Conservation (phyloP, 2,329 filamentous ascomycete species). For the Bimuria novae-zelandiae region DNA sequence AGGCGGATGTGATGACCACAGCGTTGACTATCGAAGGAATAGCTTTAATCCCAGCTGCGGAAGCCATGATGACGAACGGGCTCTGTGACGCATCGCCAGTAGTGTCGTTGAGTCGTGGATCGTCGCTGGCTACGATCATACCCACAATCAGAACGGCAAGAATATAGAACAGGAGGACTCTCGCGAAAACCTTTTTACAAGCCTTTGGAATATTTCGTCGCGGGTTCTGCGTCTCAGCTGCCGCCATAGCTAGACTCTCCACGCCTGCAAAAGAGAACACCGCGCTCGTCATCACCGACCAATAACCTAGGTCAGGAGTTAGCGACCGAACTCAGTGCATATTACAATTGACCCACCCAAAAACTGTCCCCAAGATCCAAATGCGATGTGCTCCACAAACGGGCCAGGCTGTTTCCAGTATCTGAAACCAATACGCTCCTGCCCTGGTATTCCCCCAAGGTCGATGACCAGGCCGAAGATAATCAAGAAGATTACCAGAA, state of each 20-base stretch:
- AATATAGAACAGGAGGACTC: conserved; percentile 60
- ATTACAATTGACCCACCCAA: conserved; percentile 37
- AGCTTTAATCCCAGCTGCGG: conserved; percentile 66
- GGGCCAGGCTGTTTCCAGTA: conserved; percentile 72
- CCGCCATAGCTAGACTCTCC: conserved; percentile 35
- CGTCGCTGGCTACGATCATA: conserved; percentile 60
- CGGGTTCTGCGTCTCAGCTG: conserved; percentile 37
- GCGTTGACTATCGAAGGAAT: conserved; percentile 76
- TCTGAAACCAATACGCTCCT: conserved; percentile 58
- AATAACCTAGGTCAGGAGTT: conserved; percentile 52
- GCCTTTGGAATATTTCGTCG: conserved; percentile 55
- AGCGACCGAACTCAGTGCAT: background rate
- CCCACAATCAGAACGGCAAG: conserved; percentile 57
- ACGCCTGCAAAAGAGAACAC: conserved; percentile 35
- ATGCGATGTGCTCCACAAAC: conserved; percentile 49
- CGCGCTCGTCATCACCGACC: conserved; percentile 58
- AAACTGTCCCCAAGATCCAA: conserved; percentile 63
- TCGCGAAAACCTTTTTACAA: conserved; percentile 57
- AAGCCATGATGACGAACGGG: conserved; percentile 65
- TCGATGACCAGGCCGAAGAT: conserved; percentile 35
- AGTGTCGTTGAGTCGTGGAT: conserved; percentile 54
- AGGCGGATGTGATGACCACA: conserved; percentile 72
- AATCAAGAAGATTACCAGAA: conserved; percentile 35
- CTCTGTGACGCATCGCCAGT: conserved; percentile 32
- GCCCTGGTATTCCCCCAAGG: conserved; percentile 32